Evolutionary conservation across 768 basidiomycete species (phyloP).

Genomic region (Trichaptum fuscoviolaceum): DNA sequence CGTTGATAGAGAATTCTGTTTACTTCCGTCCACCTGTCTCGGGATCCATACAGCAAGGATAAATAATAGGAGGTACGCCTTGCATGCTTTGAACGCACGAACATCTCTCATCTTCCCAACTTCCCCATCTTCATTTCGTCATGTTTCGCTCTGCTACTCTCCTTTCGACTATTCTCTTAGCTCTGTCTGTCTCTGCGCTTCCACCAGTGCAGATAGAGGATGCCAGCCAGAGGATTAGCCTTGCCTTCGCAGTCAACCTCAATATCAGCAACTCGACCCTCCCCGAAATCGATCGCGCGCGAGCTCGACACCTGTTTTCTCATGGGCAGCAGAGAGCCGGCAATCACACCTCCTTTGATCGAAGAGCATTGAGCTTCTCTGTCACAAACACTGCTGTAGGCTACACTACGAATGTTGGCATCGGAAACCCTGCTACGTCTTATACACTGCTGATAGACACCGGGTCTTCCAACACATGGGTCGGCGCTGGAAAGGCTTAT

Average conservation of each 20-base stretch:
- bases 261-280: slow-evolving; percentile 49
- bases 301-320: slow-evolving; percentile 31
- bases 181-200: slow-evolving; percentile 39
- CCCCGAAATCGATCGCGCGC: slow-evolving; percentile 46
- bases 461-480: slow-evolving; percentile 22
- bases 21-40: not conserved
- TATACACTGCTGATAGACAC: slow-evolving; percentile 31
- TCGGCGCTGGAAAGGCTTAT: slow-evolving; percentile 16
- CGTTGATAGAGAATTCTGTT: not conserved
- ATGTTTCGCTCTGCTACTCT: slow-evolving; percentile 37
- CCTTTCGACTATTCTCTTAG: slow-evolving; percentile 40
- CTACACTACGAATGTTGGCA: slow-evolving; percentile 37
- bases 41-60: not conserved
- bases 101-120: not conserved
- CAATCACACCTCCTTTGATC: slow-evolving; percentile 31
- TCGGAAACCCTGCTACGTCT: slow-evolving; percentile 49
- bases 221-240: slow-evolving; percentile 16
- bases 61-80: not conserved
- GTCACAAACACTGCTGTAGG: slow-evolving; percentile 17
- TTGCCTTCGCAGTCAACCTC: slow-evolving; percentile 49
- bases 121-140: slow-evolving; percentile 4
- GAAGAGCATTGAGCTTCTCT: slow-evolving; percentile 18
- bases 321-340: slow-evolving; percentile 11
- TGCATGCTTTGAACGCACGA: not conserved
- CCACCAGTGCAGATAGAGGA: slow-evolving; percentile 27